These are phyloP conservation scores for Durio zibethinus DNA, from an alignment of 345 rosid genomes.

Conservation along the genomic window DNA sequence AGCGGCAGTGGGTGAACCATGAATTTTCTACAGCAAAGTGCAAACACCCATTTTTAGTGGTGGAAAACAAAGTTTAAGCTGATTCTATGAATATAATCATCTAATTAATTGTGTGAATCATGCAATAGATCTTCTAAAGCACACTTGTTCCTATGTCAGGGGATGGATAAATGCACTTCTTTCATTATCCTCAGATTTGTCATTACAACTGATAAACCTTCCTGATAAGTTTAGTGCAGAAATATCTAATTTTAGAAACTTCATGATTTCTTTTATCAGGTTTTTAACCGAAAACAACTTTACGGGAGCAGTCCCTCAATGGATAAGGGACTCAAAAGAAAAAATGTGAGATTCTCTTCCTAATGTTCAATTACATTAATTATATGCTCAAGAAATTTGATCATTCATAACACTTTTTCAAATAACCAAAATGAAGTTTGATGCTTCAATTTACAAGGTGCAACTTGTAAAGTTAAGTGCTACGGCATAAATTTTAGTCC, in stretches of 20 bases:
- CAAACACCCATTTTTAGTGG: too few relatives aligned
- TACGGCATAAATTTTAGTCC: background rate
- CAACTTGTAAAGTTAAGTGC: background rate
- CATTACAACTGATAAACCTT: background rate
- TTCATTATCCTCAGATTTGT: background rate
- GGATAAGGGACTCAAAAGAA: background rate
- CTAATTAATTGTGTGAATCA: too few relatives aligned
- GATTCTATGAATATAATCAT: too few relatives aligned
- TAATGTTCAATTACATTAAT: background rate
- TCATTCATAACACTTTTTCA: background rate
- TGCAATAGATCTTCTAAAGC: too few relatives aligned
- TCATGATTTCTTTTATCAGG: slow-evolving; percentile 8
- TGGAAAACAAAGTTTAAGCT: too few relatives aligned
- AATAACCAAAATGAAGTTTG: background rate
- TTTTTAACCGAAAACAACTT: slow-evolving; percentile 37
- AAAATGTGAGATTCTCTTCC: slow-evolving; percentile 3
- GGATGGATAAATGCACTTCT: background rate
- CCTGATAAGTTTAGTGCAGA: background rate
- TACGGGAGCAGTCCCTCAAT: slow-evolving; percentile 24
- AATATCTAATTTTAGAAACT: background rate
- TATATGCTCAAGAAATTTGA: background rate
- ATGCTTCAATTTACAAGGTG: background rate
- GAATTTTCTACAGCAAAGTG: too few relatives aligned
- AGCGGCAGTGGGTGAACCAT: too few relatives aligned
- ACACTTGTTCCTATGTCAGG: too few relatives aligned